Base-by-base conservation (phyloP, 148 eudicot species). In the Pouteria glomerata region DNA sequence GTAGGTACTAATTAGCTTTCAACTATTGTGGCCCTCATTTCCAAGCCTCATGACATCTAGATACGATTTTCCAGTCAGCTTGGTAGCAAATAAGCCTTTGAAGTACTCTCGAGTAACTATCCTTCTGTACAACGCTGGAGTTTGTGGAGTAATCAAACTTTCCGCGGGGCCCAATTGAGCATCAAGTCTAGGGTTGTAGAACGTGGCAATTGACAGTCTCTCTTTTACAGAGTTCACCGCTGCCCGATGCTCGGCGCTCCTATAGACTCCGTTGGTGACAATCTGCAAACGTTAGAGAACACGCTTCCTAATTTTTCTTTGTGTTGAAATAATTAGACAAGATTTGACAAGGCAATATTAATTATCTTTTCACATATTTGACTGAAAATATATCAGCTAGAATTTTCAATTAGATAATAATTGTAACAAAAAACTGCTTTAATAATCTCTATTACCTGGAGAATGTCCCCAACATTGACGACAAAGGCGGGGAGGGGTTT, bases 201-300 rank as follows among this genome's bases (percentile, higher is more conserved):
- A 80, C 24, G 80, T 58, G 24, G 83, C 83, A 5, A 75, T 57
- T 11, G 83, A 80, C 26, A 76, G 53, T 57, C 80, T 80, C 66
- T 72, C 80, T 66, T 60, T 76, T 3, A 19, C 14, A 23, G 57
- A 42, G 60, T 80, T 68, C 33, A 80, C 72, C 3, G 62, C 41
- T 14, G 73, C 71, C 1, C 80, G 77, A 26, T 76, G 80, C 71
- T 76, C 78, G 1, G 76, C 52, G 72, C 82, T 80, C 14, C 55
- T 66, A 33, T 80, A 80, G 37, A 73, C 47, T 24, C 82, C 82
- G 39, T 80, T 80, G 1, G 73, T 76, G 35, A 69, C 39, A 13
- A 80, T 73, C 83, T 80, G 7, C 45, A 44, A 42, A 35, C 11
- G 26, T 24, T 41, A 59, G 21, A n/a, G 33, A 10, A 39, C 0